Evolutionary conservation across 495 filamentous ascomycete species (phyloP).

Genomic region (Penicillium ucsense): DNA sequence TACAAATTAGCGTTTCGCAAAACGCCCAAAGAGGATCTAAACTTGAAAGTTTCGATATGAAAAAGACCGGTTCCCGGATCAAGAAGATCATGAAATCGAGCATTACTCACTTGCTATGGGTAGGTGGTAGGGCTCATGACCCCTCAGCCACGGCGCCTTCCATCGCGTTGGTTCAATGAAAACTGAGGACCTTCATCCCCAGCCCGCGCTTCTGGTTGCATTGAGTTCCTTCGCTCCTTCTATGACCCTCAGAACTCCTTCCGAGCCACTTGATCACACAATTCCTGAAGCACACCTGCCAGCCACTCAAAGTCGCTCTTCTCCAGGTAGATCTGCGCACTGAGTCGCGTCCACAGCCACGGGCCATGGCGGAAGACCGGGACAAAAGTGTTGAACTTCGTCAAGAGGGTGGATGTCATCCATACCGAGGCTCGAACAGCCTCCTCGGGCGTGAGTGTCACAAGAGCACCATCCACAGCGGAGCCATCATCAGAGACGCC

Average conservation of each 20-base stretch:
- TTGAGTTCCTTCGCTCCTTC: too few relatives aligned
- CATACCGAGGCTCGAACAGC: slow-evolving; percentile 36
- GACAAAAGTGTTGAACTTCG: slow-evolving; percentile 62
- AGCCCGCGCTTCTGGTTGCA: too few relatives aligned
- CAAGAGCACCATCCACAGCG: slow-evolving; percentile 3
- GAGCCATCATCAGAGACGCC: slow-evolving; percentile 14
- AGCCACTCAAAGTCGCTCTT: slow-evolving; percentile 68
- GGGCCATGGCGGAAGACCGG: slow-evolving; percentile 49
- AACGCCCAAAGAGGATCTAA: too few relatives aligned
- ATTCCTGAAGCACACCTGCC: slow-evolving; percentile 45
- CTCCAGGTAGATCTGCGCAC: slow-evolving; percentile 73
- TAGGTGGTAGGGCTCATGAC: too few relatives aligned
- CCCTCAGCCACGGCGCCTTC: neutral
- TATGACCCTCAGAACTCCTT: slow-evolving; percentile 32
- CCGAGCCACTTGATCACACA: slow-evolving; percentile 50
- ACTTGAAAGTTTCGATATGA: too few relatives aligned
- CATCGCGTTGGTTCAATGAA: neutral
- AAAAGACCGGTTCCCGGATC: too few relatives aligned
- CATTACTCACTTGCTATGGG: too few relatives aligned
- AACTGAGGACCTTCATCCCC: too few relatives aligned
- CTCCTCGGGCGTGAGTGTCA: slow-evolving; percentile 24
- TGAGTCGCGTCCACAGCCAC: slow-evolving; percentile 59
- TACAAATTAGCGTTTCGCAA: too few relatives aligned
- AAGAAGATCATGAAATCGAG: too few relatives aligned
- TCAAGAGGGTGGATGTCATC: slow-evolving; percentile 44